Evolutionary conservation across 805 yeast genomes (phyloP).

Genomic region (Yamadazyma tumulicola): DNA sequence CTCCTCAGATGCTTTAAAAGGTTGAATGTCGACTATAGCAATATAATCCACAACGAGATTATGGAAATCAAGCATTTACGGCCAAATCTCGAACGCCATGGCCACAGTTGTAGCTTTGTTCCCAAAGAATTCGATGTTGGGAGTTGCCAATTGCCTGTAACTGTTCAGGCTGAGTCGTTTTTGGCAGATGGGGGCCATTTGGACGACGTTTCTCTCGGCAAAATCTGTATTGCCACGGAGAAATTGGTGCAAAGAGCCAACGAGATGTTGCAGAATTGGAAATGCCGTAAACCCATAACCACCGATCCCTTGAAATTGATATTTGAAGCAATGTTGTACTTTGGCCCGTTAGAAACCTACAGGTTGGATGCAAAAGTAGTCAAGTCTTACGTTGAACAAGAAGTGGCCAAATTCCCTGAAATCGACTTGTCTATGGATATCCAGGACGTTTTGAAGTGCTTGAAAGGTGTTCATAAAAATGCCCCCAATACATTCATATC

Average conservation of each 20-base stretch:
- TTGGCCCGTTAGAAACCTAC: slow-evolving; percentile 7
- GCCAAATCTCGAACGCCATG: too few relatives aligned
- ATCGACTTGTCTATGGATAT: slow-evolving; percentile 14
- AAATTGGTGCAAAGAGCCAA: background rate
- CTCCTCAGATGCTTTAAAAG: slow-evolving; percentile 16
- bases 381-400: background rate
- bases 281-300: background rate
- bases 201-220: slow-evolving; percentile 17
- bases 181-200: slow-evolving; percentile 14
- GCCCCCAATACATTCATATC: background rate
- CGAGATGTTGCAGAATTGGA: slow-evolving; percentile 1
- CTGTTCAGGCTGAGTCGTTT: too few relatives aligned
- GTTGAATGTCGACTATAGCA: slow-evolving; percentile 4
- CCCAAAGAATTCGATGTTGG: too few relatives aligned
- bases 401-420: slow-evolving; percentile 13
- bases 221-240: slow-evolving; percentile 12
- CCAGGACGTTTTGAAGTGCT: slow-evolving; percentile 7
- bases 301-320: slow-evolving; percentile 5
- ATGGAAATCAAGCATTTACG: slow-evolving; percentile 10
- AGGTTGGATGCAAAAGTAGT: background rate
- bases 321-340: slow-evolving; percentile 3
- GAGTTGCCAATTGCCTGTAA: too few relatives aligned
- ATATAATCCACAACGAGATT: too few relatives aligned
- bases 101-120: too few relatives aligned
- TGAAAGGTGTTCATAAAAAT: slow-evolving; percentile 4